These are phyloP conservation scores for Paramecium tetraurelia DNA, from an alignment of 73 alveolate species.

Conservation along the genomic window DNA sequence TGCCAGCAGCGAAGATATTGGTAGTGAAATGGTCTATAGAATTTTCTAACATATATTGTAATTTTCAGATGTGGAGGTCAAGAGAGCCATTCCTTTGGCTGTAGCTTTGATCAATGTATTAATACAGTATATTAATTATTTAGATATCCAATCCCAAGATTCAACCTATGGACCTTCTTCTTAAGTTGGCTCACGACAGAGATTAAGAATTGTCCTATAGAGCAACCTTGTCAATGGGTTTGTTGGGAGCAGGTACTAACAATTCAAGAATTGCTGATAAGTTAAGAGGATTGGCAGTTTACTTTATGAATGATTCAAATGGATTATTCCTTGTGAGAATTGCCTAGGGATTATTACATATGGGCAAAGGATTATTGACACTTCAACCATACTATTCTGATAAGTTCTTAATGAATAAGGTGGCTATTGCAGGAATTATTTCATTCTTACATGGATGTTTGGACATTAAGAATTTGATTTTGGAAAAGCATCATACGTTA, in stretches of 20 bases:
- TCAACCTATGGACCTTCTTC: constrained; percentile 45
- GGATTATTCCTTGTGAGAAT: constrained; percentile 88
- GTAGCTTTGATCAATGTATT: constrained; percentile 47
- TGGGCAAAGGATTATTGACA: constrained; percentile 88
- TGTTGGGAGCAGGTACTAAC: constrained; percentile 94
- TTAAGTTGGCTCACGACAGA: constrained; percentile 52
- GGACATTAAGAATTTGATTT: constrained; percentile 75
- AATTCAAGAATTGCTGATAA: constrained; percentile 90
- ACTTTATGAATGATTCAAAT: constrained; percentile 79
- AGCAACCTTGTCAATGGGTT: constrained; percentile 87
- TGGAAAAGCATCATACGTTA: constrained; percentile 82
- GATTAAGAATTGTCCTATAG: constrained; percentile 30
- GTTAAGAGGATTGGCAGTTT: constrained; percentile 86
- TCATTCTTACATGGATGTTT: constrained; percentile 82
- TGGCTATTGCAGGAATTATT: constrained; percentile 87
- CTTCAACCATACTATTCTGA: constrained; percentile 87
- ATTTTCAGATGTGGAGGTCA: constrained; percentile 51
- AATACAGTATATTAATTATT: not conserved
- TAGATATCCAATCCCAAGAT: constrained; percentile 62
- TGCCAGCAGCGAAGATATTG: constrained; percentile 60
- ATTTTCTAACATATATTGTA: constrained; percentile 50
- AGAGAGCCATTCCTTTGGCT: constrained; percentile 65
- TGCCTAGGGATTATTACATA: constrained; percentile 88
- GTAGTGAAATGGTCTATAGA: constrained; percentile 58
- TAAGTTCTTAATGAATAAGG: constrained; percentile 80